Evolutionary conservation across 2,329 filamentous ascomycete genomes (phyloP).

Genomic region (Aspergillus floridensis): DNA sequence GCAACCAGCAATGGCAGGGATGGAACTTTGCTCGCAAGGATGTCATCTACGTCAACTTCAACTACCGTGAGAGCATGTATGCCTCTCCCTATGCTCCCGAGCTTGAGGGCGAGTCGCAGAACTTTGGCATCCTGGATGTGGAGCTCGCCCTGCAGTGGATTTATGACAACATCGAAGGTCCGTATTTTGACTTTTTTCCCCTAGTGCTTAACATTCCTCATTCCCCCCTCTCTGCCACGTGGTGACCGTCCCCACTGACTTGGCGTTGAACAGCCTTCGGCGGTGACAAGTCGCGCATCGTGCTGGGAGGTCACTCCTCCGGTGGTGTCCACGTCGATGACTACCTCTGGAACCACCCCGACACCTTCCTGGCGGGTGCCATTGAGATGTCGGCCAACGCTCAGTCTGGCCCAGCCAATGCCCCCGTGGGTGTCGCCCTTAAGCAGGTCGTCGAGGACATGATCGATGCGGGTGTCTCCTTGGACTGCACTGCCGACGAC

Average conservation of each 20-base stretch:
- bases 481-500: conserved; percentile 16
- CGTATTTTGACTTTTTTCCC: neutral
- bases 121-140: conserved; percentile 23
- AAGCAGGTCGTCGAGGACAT: conserved; percentile 21
- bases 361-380: conserved; percentile 22
- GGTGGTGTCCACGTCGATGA: conserved; percentile 23
- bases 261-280: conserved; percentile 16
- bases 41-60: conserved; percentile 25
- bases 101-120: conserved; percentile 22
- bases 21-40: conserved; percentile 23
- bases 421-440: conserved; percentile 20
- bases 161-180: conserved; percentile 21
- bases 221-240: neutral
- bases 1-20: conserved; percentile 25
- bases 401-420: conserved; percentile 18
- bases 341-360: conserved; percentile 25
- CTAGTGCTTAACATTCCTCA: too few relatives aligned
- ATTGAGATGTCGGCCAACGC: conserved; percentile 26
- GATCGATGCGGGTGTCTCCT: conserved; percentile 15
- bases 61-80: conserved; percentile 24
- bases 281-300: conserved; percentile 21
- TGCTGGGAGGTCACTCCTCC: conserved; percentile 23
- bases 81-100: conserved; percentile 22
- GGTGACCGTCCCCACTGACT: neutral
- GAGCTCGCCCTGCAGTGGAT: conserved; percentile 22